These are phyloP conservation scores for Nakazawaea wyomingensis DNA, from an alignment of 805 yeast genomes.

Conservation along the genomic window DNA sequence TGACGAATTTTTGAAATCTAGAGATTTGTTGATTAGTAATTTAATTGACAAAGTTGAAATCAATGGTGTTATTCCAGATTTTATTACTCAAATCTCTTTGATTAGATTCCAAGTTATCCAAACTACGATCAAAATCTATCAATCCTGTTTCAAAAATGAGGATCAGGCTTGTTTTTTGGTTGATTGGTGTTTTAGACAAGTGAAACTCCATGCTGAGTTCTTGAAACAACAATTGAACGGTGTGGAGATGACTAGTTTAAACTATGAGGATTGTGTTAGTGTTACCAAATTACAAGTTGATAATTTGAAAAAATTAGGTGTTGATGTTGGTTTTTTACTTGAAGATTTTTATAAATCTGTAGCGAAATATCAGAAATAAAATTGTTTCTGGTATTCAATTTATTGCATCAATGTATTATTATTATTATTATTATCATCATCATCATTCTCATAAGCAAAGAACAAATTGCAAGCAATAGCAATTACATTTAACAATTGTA, in stretches of 20 bases:
- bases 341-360: conserved; percentile 28
- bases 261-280: conserved; percentile 50
- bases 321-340: conserved; percentile 70
- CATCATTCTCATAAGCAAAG: no score
- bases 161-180: conserved; percentile 45
- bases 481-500: no score
- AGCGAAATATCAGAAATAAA: no score
- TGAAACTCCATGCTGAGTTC: conserved; percentile 51
- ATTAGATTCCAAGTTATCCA: conserved; percentile 57
- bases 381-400: no score
- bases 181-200: conserved; percentile 71
- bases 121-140: conserved; percentile 51
- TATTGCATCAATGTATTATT: no score
- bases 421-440: no score
- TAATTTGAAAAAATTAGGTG: conserved; percentile 24
- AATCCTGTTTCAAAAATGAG: conserved; percentile 39
- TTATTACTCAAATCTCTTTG: conserved; percentile 56
- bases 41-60: conserved; percentile 46
- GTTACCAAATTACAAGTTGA: conserved; percentile 51
- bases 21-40: conserved; percentile 40
- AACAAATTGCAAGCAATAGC: no score
- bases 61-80: conserved; percentile 48
- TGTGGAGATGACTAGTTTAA: conserved; percentile 45
- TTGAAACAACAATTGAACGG: conserved; percentile 67
- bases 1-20: conserved; percentile 40